Conservation (phyloP, 139 green algal species). For the Chlorella sp. region DNA sequence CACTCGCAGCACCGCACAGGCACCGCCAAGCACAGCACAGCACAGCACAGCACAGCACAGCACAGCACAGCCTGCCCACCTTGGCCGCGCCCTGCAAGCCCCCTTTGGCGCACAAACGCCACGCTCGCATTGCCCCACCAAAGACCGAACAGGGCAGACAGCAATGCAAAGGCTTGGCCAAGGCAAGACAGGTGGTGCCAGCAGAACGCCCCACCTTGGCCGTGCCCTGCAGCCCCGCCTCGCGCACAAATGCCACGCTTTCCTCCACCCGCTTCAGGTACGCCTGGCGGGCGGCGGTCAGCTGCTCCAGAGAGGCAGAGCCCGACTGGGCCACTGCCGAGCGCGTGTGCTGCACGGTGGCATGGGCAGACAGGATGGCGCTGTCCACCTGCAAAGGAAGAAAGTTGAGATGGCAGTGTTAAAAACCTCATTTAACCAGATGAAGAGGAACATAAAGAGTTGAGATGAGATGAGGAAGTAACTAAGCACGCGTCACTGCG, state of each 20-base stretch:
- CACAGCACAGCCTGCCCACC: not conserved
- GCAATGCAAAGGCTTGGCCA: no score
- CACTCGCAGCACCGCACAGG: no score
- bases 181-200: no score
- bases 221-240: conserved; percentile 41
- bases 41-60: not conserved
- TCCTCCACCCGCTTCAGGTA: conserved; percentile 51
- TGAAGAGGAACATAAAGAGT: no score
- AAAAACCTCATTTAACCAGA: no score
- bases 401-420: no score
- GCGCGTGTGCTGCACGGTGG: not conserved
- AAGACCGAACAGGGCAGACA: no score
- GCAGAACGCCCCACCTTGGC: conserved; percentile 26
- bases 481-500: no score
- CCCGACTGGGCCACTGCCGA: not conserved
- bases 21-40: no score
- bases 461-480: no score
- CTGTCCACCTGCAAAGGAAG: conserved; percentile 28
- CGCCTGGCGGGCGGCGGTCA: conserved; percentile 23
- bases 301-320: conserved; percentile 13
- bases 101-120: no score
- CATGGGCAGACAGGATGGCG: not conserved
- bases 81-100: not conserved
- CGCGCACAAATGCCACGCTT: conserved; percentile 36
- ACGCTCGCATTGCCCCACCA: not conserved